Percentiles rank a stretch among this genome's conserved stretches.
phyloP scores from a whole-genome alignment of 257 asterid species.

The Fraxinus excelsior region DNA sequence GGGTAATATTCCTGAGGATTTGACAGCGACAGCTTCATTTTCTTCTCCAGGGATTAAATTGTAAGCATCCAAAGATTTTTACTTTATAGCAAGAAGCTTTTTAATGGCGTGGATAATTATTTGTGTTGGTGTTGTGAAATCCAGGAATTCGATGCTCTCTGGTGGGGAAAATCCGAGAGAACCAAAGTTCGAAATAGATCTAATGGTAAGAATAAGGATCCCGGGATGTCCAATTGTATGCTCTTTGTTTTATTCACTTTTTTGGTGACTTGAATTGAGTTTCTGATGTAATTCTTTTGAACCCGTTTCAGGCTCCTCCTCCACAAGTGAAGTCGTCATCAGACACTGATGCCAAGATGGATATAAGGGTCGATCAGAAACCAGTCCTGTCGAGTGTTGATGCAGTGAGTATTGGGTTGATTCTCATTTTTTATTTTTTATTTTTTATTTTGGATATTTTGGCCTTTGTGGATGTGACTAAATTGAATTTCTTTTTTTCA shows the following conservation, averaged over 20 bases:
- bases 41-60: conserved; percentile 37
- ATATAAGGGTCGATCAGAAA: conserved; percentile 15
- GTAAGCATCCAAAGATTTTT: conserved; percentile 45
- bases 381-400: no score
- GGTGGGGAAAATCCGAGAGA: conserved; percentile 53
- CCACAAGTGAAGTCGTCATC: conserved; percentile 66
- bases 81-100: background rate
- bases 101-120: background rate
- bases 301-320: conserved; percentile 78
- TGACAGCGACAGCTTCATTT: conserved; percentile 35
- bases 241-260: background rate
- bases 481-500: background rate
- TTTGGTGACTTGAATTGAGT: background rate
- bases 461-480: conserved; percentile 4
- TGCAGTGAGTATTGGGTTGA: no score
- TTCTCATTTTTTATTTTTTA: no score
- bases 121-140: conserved; percentile 17
- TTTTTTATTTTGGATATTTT: background rate
- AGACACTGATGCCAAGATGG: conserved; percentile 47
- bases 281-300: background rate
- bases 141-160: conserved; percentile 41
- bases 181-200: conserved; percentile 91
- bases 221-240: conserved; percentile 28
- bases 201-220: conserved; percentile 50
- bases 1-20: conserved; percentile 43